Conservation (phyloP, 1,139 yeast genomes). For the Sugiyamaella castrensis region DNA sequence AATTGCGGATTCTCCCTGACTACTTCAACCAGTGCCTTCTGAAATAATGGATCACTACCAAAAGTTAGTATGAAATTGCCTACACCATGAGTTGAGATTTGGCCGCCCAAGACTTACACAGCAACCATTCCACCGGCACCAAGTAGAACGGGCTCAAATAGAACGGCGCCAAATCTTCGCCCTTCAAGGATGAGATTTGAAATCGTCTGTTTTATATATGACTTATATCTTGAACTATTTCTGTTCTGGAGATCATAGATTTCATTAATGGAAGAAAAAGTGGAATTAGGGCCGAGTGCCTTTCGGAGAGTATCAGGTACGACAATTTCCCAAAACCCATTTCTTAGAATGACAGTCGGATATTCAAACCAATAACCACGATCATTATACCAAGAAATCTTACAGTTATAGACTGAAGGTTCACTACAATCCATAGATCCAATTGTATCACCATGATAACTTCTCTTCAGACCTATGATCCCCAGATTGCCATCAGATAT, state of each 20-base stretch:
- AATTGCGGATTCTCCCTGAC: conserved; percentile 24
- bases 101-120: conserved; percentile 18
- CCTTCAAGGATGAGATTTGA: conserved; percentile 19
- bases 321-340: conserved; percentile 29
- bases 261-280: conserved; percentile 19
- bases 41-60: conserved; percentile 31
- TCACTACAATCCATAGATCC: conserved; percentile 35
- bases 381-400: conserved; percentile 31
- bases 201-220: conserved; percentile 21
- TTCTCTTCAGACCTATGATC: conserved; percentile 29
- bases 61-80: neutral
- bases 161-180: conserved; percentile 30
- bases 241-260: conserved; percentile 24
- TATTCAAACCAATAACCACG: conserved; percentile 33
- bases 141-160: conserved; percentile 31
- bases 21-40: conserved; percentile 28
- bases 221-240: conserved; percentile 16
- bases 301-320: conserved; percentile 21
- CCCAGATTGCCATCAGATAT: conserved; percentile 21
- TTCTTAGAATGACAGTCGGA: conserved; percentile 24
- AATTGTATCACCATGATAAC: conserved; percentile 34
- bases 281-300: conserved; percentile 12
- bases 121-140: conserved; percentile 36
- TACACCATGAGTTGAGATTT: neutral
- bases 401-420: conserved; percentile 30